Evolutionary conservation across 2,329 filamentous ascomycete species (phyloP).

Genomic region (Tolypocladium pustulatum): DNA sequence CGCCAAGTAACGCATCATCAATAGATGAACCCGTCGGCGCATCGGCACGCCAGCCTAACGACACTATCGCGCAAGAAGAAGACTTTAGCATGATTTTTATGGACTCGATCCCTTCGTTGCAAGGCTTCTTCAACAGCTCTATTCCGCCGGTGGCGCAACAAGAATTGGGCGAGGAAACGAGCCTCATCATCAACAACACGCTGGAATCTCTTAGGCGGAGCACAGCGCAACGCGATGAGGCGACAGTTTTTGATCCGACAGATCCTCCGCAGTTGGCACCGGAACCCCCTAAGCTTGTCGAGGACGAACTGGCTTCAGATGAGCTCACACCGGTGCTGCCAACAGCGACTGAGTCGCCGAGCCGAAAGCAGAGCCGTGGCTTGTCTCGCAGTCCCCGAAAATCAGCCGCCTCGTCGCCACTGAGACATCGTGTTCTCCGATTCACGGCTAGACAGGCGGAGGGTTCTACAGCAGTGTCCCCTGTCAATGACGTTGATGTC

Average conservation of each 20-base stretch:
- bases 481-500: constrained; percentile 1
- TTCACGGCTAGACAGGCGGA: constrained; percentile 13
- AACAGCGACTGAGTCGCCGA: constrained; percentile 9
- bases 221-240: constrained; percentile 6
- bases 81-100: constrained; percentile 51
- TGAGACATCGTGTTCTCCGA: constrained; percentile 23
- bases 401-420: constrained; percentile 15
- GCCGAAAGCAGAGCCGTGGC: constrained; percentile 14
- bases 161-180: constrained; percentile 46
- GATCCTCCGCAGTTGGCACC: constrained; percentile 1
- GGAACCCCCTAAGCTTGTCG: not conserved
- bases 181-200: constrained; percentile 44
- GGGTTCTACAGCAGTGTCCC: constrained; percentile 2
- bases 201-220: constrained; percentile 37
- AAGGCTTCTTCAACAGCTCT: constrained; percentile 26
- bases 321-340: constrained; percentile 9
- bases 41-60: constrained; percentile 15
- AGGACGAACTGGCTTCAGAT: constrained; percentile 5
- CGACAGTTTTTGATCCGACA: constrained; percentile 3
- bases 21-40: constrained; percentile 16
- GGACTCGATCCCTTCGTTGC: constrained; percentile 41
- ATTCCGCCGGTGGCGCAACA: constrained; percentile 22
- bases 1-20: constrained; percentile 23
- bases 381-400: constrained; percentile 26
- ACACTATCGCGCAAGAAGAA: constrained; percentile 39